These are phyloP conservation scores for Mycena haematopus DNA, from an alignment of 768 basidiomycete species.

Conservation along the genomic window DNA sequence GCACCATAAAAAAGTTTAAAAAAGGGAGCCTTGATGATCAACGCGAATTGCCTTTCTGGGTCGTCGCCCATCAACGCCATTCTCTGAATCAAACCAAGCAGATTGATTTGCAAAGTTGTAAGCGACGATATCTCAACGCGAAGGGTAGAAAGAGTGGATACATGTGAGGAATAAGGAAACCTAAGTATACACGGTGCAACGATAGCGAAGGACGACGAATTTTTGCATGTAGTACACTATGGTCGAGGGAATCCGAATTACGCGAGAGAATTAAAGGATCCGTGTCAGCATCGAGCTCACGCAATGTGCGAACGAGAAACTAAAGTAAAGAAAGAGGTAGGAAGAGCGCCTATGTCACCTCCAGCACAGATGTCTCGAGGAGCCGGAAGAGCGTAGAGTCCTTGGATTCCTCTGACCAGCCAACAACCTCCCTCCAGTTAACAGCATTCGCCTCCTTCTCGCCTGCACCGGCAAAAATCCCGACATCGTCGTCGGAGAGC, in stretches of 20 bases:
- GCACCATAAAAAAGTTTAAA: too few species aligned
- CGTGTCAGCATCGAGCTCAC: slow-evolving; percentile 13
- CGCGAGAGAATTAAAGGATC: slow-evolving; percentile 3
- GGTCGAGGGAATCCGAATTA: slow-evolving; percentile 20
- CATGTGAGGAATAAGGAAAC: slow-evolving; percentile 20
- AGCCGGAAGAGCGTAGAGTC: slow-evolving; percentile 78
- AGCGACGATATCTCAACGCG: slow-evolving; percentile 8
- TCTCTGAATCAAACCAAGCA: too few species aligned
- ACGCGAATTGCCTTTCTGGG: too few species aligned
- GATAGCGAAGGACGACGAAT: slow-evolving; percentile 15
- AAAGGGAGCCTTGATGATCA: too few species aligned
- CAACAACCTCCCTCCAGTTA: slow-evolving; percentile 83
- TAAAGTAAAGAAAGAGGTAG: neutral
- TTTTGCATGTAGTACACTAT: slow-evolving; percentile 24
- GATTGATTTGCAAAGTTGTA: neutral
- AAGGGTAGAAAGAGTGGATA: slow-evolving; percentile 10
- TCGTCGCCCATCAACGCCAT: too few species aligned
- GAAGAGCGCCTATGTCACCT: slow-evolving; percentile 39
- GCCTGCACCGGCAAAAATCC: slow-evolving; percentile 75
- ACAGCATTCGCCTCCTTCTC: slow-evolving; percentile 85
- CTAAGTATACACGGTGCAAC: slow-evolving; percentile 28
- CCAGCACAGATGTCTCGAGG: slow-evolving; percentile 79
- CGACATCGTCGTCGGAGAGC: slow-evolving; percentile 79
- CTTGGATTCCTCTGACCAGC: slow-evolving; percentile 83
- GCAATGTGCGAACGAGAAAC: neutral